Percentiles rank a stretch among this genome's conserved stretches.
phyloP scores from a whole-genome alignment of 164 flowering plant species.

The Sextonia rubra region DNA sequence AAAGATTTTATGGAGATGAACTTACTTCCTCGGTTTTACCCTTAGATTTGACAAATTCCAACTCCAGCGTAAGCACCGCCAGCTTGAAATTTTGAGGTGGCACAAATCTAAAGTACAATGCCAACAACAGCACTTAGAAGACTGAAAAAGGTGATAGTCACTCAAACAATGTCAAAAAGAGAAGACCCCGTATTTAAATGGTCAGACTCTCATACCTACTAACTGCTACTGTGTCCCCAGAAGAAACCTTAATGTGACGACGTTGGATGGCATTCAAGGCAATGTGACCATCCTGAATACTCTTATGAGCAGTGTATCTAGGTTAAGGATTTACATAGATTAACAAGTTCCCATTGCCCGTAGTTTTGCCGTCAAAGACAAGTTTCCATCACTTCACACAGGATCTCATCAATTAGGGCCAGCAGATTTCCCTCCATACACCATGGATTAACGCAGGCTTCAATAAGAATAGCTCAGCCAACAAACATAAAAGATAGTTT shows the following conservation, averaged over 20 bases:
- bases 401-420: not conserved
- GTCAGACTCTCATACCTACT: slow-evolving; percentile 37
- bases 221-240: slow-evolving; percentile 58
- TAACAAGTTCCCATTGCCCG: not conserved
- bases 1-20: too few relatives aligned
- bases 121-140: slow-evolving; percentile 1
- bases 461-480: not conserved
- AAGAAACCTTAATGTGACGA: slow-evolving; percentile 68
- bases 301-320: slow-evolving; percentile 47
- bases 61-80: slow-evolving; percentile 61
- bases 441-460: not conserved
- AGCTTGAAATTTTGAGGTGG: slow-evolving; percentile 56
- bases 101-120: slow-evolving; percentile 33
- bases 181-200: not conserved
- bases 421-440: not conserved
- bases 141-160: not conserved
- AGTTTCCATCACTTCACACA: not conserved
- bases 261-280: slow-evolving; percentile 83
- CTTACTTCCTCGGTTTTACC: slow-evolving; percentile 49
- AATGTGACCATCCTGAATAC: slow-evolving; percentile 51
- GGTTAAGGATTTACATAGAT: slow-evolving; percentile 38
- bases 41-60: slow-evolving; percentile 61
- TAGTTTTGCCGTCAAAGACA: not conserved
- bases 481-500: too few relatives aligned
- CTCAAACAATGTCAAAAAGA: not conserved